Conservation (phyloP, 1,284 basidiomycete genomes). For the Ceratobasidium sp. region DNA sequence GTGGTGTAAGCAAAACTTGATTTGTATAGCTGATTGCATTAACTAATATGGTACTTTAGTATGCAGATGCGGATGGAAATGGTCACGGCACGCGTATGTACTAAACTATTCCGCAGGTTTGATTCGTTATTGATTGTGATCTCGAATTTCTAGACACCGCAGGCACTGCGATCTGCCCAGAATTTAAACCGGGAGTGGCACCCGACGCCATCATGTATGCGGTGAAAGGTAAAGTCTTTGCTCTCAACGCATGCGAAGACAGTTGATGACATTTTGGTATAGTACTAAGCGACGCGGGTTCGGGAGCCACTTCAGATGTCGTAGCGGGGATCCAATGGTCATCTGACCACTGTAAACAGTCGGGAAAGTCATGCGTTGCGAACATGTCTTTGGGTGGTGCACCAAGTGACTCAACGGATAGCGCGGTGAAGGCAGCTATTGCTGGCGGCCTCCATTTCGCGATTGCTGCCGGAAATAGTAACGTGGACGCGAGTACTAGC, state of each 20-base stretch:
- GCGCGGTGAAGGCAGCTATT: slow-evolving; percentile 70
- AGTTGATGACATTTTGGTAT: no score
- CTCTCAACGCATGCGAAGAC: no score
- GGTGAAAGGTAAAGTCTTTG: no score
- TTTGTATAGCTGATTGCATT: no score
- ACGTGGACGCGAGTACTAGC: slow-evolving; percentile 64
- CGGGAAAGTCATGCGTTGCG: slow-evolving; percentile 70
- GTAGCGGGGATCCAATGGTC: slow-evolving; percentile 69
- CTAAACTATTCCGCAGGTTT: neutral
- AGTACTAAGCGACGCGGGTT: slow-evolving; percentile 65
- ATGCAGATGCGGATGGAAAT: slow-evolving; percentile 21
- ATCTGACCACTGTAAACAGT: slow-evolving; percentile 62
- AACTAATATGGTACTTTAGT: neutral
- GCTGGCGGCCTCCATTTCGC: slow-evolving; percentile 70
- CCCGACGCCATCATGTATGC: no score
- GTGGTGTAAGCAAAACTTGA: neutral
- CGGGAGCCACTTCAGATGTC: slow-evolving; percentile 72
- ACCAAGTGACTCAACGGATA: slow-evolving; percentile 69
- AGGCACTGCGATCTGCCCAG: no score
- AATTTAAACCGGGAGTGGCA: no score
- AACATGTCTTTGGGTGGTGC: slow-evolving; percentile 76
- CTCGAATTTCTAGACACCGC: no score
- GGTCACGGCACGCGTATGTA: slow-evolving; percentile 44
- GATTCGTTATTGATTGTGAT: no score
- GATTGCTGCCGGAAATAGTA: slow-evolving; percentile 70